Base-by-base conservation (phyloP, 1,284 basidiomycete genomes). In the Ustilago lituana region DNA sequence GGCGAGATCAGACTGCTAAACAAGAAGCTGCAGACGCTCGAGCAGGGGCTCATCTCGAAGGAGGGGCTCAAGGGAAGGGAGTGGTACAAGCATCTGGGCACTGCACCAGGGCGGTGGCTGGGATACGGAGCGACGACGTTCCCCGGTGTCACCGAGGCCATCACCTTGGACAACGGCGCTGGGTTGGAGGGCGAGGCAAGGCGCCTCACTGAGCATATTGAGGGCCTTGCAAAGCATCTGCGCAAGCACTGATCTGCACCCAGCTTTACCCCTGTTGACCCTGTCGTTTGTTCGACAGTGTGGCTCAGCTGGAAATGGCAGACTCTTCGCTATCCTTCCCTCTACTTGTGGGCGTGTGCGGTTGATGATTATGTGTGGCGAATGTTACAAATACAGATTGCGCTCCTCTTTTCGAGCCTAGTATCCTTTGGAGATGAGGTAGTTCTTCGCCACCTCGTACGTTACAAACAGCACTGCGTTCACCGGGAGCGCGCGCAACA, bases 41-140 rank as follows among this genome's bases (percentile, higher is more conserved):
- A 97, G 82, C 86, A 86, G 51, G 92, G 92, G 10, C 93, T 97
- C 83, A 89, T 95, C 72, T 88, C 88, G 5, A 24, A 39, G 8
- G 85, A 90, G 72, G 94, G 94, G 0, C 85, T 92, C 46, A 89
- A 81, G 44, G 80, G 82, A 4, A 40, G 84, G 31, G 89, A 91
- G 79, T 94, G 92, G 92, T 94, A 88, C 81, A 86, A 86, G 78
- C 91, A 94, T 83, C 85, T 95, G 47, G 92, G 87, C 36, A 91
- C 94, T 32, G 91, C 93, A 5, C 94, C 94, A 7, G 94, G 93
- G 23, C 89, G 90, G 76, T 94, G 90, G 88, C 86, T 92, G 26
- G 83, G 92, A 4, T 94, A 95, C 77, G 93, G 92, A 27, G 91
- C 91, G 8, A 92, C 91, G 1, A 91, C 91, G 2, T 86, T 94